Evolutionary conservation across 352 stramenopile genomes (phyloP), one percentile per base, ranked within the genome.

Genomic region (Pilasporangium apinafurcum): DNA sequence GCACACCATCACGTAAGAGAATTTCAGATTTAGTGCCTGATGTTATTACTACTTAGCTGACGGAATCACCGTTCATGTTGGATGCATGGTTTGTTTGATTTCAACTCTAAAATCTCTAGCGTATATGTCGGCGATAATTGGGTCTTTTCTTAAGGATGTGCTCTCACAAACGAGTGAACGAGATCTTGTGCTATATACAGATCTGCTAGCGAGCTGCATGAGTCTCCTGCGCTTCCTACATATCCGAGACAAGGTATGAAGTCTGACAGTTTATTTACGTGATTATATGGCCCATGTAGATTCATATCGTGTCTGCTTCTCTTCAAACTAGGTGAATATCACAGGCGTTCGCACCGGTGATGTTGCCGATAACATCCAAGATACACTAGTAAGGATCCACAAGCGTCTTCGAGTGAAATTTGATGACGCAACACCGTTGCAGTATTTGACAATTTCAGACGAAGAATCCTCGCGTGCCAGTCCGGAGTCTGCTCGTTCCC

Each of bases 161-260:
- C 43, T 88, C 0, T 17, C 34, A 5, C 56, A 79, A 35, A 55
- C 77, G 16, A 62, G 59, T 8, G 78, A 83, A 35, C 70, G 72
- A 3, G 68, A 88, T 32, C 51, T 90, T 14, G 65, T 81, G 6
- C 39, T 78, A 9, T 55, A 84, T 44, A 62, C 70, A 6, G 70
- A 88, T 51, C 49, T 87, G 5, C 54, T 89, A 27, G 69, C 76
- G 21, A 89, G 79, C 33, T 74, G 67, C 37, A 53, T 78, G 6
- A 91, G 79, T 51, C 48, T 91, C 2, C 16, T 83, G 35, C 59
- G 79, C 4, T 88, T 89, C 31, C 43, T 87, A 1, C 47, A 46
- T 22, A 82, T 90, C 17, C 62, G 77, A 18, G 77, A 90, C 43
- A 76, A 81, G 53, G 75, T 85, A 10, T 20, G 34, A 44, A 16